Percentiles rank a stretch among this genome's conserved stretches.
phyloP scores from a whole-genome alignment of 129 eudicot species.

The Centaurea solstitialis region DNA sequence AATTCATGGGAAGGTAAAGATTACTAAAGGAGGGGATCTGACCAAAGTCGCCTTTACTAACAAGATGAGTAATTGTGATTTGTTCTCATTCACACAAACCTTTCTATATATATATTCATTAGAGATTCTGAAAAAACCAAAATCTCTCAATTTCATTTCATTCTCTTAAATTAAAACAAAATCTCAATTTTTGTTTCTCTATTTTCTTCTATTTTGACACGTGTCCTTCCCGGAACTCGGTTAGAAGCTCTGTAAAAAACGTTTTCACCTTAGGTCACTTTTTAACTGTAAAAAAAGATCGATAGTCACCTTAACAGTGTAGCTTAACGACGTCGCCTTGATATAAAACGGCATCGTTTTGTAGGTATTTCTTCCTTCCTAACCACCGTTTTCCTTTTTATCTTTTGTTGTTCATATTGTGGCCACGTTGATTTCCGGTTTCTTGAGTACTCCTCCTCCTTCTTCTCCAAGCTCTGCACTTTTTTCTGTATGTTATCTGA shows the following conservation, averaged over 20 bases:
- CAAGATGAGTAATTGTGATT: too few relatives aligned
- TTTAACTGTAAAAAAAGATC: conserved; percentile 6
- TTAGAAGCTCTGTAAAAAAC: neutral
- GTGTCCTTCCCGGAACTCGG: conserved; percentile 19
- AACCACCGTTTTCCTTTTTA: conserved; percentile 4
- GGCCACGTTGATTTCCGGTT: conserved; percentile 17
- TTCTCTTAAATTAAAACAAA: too few relatives aligned
- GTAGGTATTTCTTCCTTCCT: conserved; percentile 24
- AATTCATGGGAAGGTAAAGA: too few relatives aligned
- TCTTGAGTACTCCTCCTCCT: neutral
- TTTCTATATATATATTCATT: too few relatives aligned
- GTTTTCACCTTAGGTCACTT: conserved; percentile 17
- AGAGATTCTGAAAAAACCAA: too few relatives aligned
- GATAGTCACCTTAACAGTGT: neutral
- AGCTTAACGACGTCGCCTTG: conserved; percentile 10
- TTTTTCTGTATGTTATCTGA: conserved; percentile 13
- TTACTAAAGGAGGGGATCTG: too few relatives aligned
- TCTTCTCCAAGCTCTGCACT: conserved; percentile 3
- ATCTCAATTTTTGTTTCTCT: too few relatives aligned
- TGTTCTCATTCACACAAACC: too few relatives aligned
- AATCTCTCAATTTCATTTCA: too few relatives aligned
- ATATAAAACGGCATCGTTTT: conserved; percentile 15
- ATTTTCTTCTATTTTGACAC: neutral
- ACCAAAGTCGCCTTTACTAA: too few relatives aligned
- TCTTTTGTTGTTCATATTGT: conserved; percentile 3